Evolutionary conservation across 345 rosid genomes (phyloP).

Genomic region (Raphanus sativus): DNA sequence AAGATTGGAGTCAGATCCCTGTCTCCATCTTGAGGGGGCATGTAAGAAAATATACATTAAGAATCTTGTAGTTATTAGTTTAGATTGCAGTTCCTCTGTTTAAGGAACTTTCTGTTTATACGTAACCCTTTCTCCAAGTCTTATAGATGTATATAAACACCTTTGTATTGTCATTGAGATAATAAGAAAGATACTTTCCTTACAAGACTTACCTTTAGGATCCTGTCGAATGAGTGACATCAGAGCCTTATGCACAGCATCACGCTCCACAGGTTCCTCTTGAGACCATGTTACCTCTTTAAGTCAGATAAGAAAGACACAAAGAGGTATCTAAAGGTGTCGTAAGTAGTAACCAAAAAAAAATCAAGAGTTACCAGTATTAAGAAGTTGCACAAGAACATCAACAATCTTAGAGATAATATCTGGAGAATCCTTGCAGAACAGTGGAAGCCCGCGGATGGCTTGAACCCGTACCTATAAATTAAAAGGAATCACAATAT

Average conservation of each 20-base stretch:
- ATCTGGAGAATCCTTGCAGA: constrained; percentile 90
- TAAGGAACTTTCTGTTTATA: too few species aligned
- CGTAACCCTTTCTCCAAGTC: too few species aligned
- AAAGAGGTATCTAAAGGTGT: not conserved
- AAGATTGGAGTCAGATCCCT: too few species aligned
- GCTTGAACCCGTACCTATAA: constrained; percentile 95
- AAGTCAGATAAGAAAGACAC: not conserved
- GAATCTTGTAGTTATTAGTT: too few species aligned
- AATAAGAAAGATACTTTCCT: too few species aligned
- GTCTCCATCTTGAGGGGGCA: too few species aligned
- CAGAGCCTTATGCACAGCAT: constrained; percentile 95
- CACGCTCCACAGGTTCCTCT: constrained; percentile 98
- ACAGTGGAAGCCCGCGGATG: constrained; percentile 87
- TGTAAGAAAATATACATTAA: too few species aligned
- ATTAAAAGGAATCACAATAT: constrained; percentile 5
- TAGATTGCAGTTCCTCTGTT: too few species aligned
- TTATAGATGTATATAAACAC: too few species aligned
- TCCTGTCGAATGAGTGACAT: constrained; percentile 96
- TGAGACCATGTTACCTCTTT: constrained; percentile 19
- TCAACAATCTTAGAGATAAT: constrained; percentile 76
- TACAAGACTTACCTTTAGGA: constrained; percentile 77
- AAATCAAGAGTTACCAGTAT: constrained; percentile 53
- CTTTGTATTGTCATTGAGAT: too few species aligned
- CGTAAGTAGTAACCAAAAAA: not conserved
- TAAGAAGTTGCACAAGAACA: constrained; percentile 80